phyloP scores from a whole-genome alignment of 1,284 basidiomycete genomes.

The Pascua sp. region DNA sequence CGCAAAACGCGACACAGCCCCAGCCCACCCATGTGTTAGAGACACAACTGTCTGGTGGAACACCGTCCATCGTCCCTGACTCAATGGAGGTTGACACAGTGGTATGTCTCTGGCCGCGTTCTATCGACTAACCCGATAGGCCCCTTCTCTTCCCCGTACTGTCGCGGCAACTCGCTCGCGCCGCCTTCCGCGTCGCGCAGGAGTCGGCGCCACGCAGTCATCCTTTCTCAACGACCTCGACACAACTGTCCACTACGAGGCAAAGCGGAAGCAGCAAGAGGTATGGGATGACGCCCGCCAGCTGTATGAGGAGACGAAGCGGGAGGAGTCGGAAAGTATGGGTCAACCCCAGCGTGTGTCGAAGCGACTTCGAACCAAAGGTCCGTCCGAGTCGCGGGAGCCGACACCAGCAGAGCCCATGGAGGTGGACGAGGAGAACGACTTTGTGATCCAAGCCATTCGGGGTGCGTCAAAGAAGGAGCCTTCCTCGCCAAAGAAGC shows the following conservation, averaged over 20 bases:
- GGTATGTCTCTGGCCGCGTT: not conserved
- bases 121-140: no score
- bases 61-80: conserved; percentile 11
- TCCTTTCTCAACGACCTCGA: conserved; percentile 19
- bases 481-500: not conserved
- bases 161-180: no score
- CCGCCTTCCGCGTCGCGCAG: conserved; percentile 13
- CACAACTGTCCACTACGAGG: conserved; percentile 19
- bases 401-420: conserved; percentile 12
- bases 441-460: conserved; percentile 13
- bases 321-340: conserved; percentile 10
- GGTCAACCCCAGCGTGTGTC: conserved; percentile 1
- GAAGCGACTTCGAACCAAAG: not conserved
- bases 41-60: conserved; percentile 8
- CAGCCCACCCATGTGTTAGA: conserved; percentile 8
- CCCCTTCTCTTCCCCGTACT: no score
- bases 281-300: conserved; percentile 28
- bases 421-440: conserved; percentile 30
- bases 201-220: conserved; percentile 13
- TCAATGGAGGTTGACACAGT: conserved; percentile 16
- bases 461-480: conserved; percentile 6
- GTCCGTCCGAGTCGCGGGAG: not conserved
- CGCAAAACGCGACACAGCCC: not conserved
- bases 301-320: conserved; percentile 39
- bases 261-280: conserved; percentile 26